Conservation (phyloP, 2,329 filamentous ascomycete species). For the Tympanopsis confertula region DNA sequence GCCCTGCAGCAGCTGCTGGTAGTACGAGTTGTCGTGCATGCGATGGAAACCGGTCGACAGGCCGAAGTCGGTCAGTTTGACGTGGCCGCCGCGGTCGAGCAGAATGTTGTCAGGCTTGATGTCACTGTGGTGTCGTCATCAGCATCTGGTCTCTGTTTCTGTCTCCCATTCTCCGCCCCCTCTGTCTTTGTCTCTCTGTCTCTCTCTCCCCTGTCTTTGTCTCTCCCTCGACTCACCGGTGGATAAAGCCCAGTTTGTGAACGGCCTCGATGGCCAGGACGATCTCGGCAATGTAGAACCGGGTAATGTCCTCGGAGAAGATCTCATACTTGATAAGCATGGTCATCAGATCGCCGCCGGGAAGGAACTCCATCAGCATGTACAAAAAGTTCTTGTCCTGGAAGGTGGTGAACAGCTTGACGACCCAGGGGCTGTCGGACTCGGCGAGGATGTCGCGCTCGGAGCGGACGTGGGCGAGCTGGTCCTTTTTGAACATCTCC, state of each 20-base stretch:
- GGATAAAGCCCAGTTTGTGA: constrained; percentile 70
- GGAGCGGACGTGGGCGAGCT: constrained; percentile 65
- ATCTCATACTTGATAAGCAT: constrained; percentile 80
- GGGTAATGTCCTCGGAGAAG: constrained; percentile 69
- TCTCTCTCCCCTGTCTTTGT: too few species aligned
- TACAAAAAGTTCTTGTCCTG: constrained; percentile 68
- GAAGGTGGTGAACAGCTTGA: constrained; percentile 71
- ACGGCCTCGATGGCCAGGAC: constrained; percentile 72
- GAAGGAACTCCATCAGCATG: constrained; percentile 73
- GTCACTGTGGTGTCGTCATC: constrained; percentile 52
- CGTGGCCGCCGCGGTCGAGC: constrained; percentile 85
- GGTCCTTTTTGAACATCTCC: constrained; percentile 76
- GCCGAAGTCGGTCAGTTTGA: constrained; percentile 97
- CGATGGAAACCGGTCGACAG: constrained; percentile 96
- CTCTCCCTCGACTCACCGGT: constrained; percentile 48
- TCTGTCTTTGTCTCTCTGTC: too few species aligned
- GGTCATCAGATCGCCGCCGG: constrained; percentile 71
- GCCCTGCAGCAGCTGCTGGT: constrained; percentile 86
- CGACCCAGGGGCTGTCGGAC: constrained; percentile 70
- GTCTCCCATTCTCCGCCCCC: too few species aligned
- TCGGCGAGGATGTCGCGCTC: constrained; percentile 72
- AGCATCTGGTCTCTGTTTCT: too few species aligned
- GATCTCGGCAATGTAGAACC: constrained; percentile 77
- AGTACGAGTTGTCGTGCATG: constrained; percentile 95
- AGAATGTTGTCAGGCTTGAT: constrained; percentile 99